Conservation (phyloP, 164 flowering plant species). For the Macadamia tetraphylla region DNA sequence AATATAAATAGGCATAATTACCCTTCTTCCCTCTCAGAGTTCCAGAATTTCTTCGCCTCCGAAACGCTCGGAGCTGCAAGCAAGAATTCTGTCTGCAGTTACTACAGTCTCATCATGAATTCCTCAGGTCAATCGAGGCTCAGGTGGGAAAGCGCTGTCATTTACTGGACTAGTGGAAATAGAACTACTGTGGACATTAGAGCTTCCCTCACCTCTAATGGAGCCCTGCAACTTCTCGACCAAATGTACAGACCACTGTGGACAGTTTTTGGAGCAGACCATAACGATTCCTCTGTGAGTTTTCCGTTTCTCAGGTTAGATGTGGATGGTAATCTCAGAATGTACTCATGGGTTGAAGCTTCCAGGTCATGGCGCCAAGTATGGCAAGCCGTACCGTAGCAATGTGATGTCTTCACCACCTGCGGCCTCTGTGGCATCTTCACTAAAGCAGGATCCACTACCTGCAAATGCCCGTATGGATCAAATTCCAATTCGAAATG, state of each 20-base stretch:
- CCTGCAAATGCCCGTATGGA: conserved; percentile 49
- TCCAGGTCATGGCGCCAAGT: conserved; percentile 44
- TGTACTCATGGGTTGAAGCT: conserved; percentile 57
- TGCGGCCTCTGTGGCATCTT: conserved; percentile 43
- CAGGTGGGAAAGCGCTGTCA: conserved; percentile 50
- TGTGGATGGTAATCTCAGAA: conserved; percentile 64
- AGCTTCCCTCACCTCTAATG: conserved; percentile 40
- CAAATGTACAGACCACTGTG: conserved; percentile 34
- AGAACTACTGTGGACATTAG: conserved; percentile 11
- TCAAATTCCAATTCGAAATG: conserved; percentile 31
- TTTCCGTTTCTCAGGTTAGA: conserved; percentile 65
- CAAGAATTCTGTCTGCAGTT: conserved; percentile 43
- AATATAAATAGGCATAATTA: no score
- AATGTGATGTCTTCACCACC: conserved; percentile 68
- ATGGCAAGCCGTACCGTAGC: conserved; percentile 77
- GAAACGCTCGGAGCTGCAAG: conserved; percentile 49
- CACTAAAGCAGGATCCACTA: conserved; percentile 26
- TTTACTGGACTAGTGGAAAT: conserved; percentile 46
- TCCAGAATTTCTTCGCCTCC: conserved; percentile 31
- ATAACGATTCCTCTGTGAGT: conserved; percentile 32
- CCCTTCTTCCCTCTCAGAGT: conserved; percentile 76
- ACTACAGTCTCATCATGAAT: conserved; percentile 44
- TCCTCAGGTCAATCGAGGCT: conserved; percentile 43
- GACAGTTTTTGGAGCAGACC: conserved; percentile 59
- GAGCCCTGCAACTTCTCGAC: conserved; percentile 48